Conservation (phyloP, 164 flowering plant genomes). For the Berberis thunbergii region DNA sequence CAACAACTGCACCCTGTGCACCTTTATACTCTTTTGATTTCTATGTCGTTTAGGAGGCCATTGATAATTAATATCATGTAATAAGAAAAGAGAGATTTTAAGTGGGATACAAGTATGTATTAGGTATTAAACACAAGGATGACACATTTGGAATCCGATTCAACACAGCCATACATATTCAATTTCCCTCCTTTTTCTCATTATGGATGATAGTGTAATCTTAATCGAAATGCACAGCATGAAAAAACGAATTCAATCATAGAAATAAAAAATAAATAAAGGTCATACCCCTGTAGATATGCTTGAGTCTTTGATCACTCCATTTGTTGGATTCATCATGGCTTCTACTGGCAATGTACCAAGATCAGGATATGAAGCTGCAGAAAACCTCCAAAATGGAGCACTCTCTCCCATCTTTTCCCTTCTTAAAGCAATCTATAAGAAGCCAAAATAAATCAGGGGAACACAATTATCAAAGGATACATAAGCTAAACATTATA, state of each 20-base stretch:
- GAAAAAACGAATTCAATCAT: not conserved
- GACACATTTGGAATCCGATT: too few species aligned
- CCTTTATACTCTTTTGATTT: too few species aligned
- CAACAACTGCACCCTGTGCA: too few species aligned
- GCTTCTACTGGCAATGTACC: slow-evolving; percentile 23
- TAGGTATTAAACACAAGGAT: too few species aligned
- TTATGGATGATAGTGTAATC: too few species aligned
- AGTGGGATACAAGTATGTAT: too few species aligned
- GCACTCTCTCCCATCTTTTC: slow-evolving; percentile 88
- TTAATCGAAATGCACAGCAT: too few species aligned
- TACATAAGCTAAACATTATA: not conserved
- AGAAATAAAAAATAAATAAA: not conserved
- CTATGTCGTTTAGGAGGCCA: too few species aligned
- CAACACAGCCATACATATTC: too few species aligned
- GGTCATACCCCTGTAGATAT: slow-evolving; percentile 39
- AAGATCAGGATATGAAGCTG: slow-evolving; percentile 96
- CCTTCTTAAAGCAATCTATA: slow-evolving; percentile 83
- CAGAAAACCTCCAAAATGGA: slow-evolving; percentile 97
- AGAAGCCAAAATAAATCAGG: slow-evolving; percentile 9
- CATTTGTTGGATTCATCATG: slow-evolving; percentile 12
- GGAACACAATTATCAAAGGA: not conserved
- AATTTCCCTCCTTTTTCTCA: too few species aligned
- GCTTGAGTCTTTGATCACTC: slow-evolving; percentile 18
- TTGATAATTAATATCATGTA: too few species aligned
- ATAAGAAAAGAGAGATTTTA: too few species aligned